These are phyloP conservation scores for Cyanidioschyzon merolae DNA, from an alignment of 23 red algal genomes.

Conservation along the genomic window DNA sequence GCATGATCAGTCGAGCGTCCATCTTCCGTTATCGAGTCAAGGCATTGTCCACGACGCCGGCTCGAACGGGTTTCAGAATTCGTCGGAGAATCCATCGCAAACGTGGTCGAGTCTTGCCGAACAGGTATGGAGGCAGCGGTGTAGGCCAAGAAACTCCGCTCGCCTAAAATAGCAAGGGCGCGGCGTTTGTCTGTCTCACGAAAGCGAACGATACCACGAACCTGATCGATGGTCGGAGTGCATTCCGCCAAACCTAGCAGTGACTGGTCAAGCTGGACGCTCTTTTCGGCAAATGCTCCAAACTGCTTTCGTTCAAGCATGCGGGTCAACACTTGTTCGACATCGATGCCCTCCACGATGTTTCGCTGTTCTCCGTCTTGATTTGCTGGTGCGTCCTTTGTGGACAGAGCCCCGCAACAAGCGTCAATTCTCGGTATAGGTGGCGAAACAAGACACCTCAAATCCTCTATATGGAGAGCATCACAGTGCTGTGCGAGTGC, in stretches of 20 bases:
- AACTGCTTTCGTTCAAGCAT: neutral
- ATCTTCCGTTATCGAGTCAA: no score
- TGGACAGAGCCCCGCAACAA: neutral
- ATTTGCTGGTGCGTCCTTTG: neutral
- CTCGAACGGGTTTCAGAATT: no score
- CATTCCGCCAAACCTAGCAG: neutral
- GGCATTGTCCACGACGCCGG: no score
- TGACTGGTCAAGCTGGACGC: neutral
- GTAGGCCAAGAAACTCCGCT: no score
- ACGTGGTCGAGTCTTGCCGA: no score
- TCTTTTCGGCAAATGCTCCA: neutral
- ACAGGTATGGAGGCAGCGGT: no score
- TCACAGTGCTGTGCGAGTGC: neutral
- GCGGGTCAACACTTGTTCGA: neutral
- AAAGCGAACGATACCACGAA: neutral
- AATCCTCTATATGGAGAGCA: neutral
- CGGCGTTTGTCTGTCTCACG: neutral
- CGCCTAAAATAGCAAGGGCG: neutral
- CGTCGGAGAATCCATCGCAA: no score
- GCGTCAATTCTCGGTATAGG: neutral
- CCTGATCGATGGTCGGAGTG: neutral
- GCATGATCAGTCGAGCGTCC: no score
- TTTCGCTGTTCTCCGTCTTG: neutral
- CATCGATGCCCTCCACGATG: neutral
- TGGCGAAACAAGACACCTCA: neutral